Evolutionary conservation across 257 asterid genomes (phyloP).

Genomic region (Fraxinus cuspidata): DNA sequence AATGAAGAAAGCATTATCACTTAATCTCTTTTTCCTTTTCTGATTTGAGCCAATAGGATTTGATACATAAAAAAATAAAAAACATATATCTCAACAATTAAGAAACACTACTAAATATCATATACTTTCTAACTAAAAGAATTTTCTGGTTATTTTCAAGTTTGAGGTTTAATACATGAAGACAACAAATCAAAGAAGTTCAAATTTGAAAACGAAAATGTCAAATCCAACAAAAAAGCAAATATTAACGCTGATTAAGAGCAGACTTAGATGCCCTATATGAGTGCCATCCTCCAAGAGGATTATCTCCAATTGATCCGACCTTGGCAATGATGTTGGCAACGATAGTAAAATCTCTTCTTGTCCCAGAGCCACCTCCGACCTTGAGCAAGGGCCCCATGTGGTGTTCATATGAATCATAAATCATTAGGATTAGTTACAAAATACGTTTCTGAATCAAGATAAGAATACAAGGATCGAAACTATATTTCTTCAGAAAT

Average conservation of each 20-base stretch:
- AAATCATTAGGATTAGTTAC: constrained; percentile 1
- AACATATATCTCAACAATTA: not conserved
- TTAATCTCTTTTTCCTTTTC: not conserved
- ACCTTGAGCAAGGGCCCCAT: constrained; percentile 92
- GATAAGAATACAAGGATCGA: not conserved
- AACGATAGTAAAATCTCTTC: constrained; percentile 60
- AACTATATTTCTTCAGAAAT: not conserved
- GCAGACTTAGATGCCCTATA: constrained; percentile 86
- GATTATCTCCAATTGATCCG: constrained; percentile 89
- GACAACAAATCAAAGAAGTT: not conserved
- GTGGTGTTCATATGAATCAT: constrained; percentile 54
- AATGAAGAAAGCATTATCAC: not conserved
- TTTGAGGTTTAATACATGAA: not conserved
- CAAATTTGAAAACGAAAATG: not conserved
- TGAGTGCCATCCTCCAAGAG: constrained; percentile 93
- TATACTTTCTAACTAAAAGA: no score
- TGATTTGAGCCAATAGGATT: not conserved
- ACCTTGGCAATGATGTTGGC: constrained; percentile 90
- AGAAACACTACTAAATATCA: not conserved
- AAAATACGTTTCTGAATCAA: not conserved
- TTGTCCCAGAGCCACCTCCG: constrained; percentile 75
- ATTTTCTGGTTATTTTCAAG: no score
- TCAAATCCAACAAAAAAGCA: not conserved
- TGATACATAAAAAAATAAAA: no score
- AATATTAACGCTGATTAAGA: constrained; percentile 63